Evolutionary conservation across 306 rosid genomes (phyloP).

Genomic region (Potentilla sterilis): DNA sequence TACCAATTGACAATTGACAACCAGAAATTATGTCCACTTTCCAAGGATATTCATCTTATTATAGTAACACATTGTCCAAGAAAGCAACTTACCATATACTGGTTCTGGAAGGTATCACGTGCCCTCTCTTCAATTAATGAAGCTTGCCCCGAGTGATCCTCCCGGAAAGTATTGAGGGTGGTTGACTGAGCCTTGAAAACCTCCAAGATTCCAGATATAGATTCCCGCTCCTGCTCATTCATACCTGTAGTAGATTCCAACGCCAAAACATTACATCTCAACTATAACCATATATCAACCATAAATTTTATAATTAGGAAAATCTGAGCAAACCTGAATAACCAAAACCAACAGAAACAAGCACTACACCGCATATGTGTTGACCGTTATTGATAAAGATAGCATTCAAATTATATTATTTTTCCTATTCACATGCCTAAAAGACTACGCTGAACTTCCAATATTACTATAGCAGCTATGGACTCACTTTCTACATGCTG

Average conservation of each 20-base stretch:
- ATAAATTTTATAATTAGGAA: neutral
- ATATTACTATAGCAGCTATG: neutral
- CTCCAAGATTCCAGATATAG: constrained; percentile 47
- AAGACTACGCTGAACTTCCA: neutral
- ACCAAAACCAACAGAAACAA: neutral
- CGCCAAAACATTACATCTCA: neutral
- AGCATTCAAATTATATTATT: neutral
- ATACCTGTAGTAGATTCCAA: constrained; percentile 40
- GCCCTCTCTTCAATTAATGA: constrained; percentile 56
- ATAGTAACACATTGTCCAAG: neutral
- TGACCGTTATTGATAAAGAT: neutral
- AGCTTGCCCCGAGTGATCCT: constrained; percentile 61
- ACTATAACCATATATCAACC: neutral
- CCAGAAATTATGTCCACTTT: neutral
- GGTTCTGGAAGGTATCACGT: constrained; percentile 58
- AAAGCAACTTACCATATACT: constrained; percentile 48
- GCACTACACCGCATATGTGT: neutral
- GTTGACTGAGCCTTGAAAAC: constrained; percentile 46
- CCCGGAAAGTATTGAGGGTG: constrained; percentile 54
- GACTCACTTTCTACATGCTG: constrained; percentile 61
- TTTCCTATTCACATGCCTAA: neutral
- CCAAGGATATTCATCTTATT: neutral
- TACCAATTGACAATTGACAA: no score
- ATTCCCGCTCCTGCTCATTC: constrained; percentile 45
- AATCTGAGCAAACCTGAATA: neutral